Base-by-base conservation (phyloP, 257 asterid genomes). In the Osmanthus fragrans region DNA sequence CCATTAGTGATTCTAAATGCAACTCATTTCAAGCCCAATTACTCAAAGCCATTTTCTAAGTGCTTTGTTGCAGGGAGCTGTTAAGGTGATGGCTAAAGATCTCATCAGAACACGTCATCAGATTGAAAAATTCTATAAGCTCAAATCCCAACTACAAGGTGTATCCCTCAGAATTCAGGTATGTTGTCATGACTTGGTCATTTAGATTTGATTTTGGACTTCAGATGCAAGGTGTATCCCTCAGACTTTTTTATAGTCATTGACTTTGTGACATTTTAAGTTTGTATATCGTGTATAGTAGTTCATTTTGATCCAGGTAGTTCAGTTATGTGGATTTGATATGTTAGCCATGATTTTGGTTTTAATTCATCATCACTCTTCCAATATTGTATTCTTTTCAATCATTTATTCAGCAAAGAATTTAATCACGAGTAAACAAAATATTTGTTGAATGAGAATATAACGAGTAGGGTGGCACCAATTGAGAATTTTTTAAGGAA, bases 161-260 rank as follows among this genome's bases (percentile, higher is more conserved):
- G 97, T 94, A 75, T 91, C 98, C 63, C 97, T 94, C 79, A 90
- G 98, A 87, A 94, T 94, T 73, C 98, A 94, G 98, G 97, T 94
- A 83, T 51, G 32, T 64, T 19, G 9, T 51, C 23, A 19, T 51
- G 25, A 18, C 10, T 18, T 5, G 21, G 19, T 18, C 6, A 51
- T 18, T 51, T 18, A 16, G 3, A 51, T 19, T 19, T 15, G 1
- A 19, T 16, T 5, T 19, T 18, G 56, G 19, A 19, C 10, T 19
- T 51, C 25, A 10, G 54, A 3, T 45, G 13, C 54, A 32, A 32
- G 34, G 34, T 32, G 34, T 32, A 32, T 32, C 34, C 34, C 34
- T 32, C 34, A 32, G 34, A 32, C 4, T 51, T 39, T 16, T 25
- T 18, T 51, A 51, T 51, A 51, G 23, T 18, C 9, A 2, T 47